phyloP scores from a whole-genome alignment of 2,329 filamentous ascomycete species.

The Ophiostoma quercus region DNA sequence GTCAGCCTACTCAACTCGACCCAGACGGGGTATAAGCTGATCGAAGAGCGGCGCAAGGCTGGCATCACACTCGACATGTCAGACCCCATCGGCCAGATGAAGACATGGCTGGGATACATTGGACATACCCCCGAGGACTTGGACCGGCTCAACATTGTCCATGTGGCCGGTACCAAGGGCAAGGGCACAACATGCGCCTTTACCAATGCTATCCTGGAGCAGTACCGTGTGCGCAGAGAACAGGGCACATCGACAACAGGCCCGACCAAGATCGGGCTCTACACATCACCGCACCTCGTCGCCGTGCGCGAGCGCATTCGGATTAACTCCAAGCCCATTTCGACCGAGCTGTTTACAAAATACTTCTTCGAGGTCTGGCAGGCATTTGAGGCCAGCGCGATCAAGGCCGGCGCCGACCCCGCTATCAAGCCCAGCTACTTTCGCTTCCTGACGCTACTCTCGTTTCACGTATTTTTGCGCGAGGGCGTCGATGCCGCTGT shows the following conservation, averaged over 20 bases:
- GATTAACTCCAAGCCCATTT: conserved; percentile 54
- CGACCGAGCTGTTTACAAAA: conserved; percentile 53
- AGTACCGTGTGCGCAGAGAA: conserved; percentile 37
- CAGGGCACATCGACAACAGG: conserved; percentile 20
- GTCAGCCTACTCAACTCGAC: conserved; percentile 81
- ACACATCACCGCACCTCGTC: conserved; percentile 65
- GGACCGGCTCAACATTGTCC: conserved; percentile 59
- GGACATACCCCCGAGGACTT: conserved; percentile 61
- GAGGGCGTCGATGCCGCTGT: conserved; percentile 59
- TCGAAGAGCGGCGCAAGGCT: conserved; percentile 72
- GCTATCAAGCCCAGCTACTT: conserved; percentile 51
- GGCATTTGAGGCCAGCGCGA: conserved; percentile 33
- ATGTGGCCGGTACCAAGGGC: conserved; percentile 71
- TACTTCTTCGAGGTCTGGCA: conserved; percentile 68
- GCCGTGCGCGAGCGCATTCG: conserved; percentile 63
- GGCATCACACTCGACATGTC: conserved; percentile 63
- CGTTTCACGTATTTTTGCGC: conserved; percentile 60
- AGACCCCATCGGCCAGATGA: conserved; percentile 69
- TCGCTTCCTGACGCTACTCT: conserved; percentile 60
- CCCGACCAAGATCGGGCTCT: conserved; percentile 53
- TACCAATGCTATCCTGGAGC: conserved; percentile 55
- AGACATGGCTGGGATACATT: conserved; percentile 67
- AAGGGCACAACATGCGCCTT: conserved; percentile 71
- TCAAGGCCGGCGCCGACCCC: conserved; percentile 32
- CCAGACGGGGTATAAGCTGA: conserved; percentile 77